A percentile compares a stretch with the other conserved stretches of the same genome.
Conservation (phyloP, 345 rosid species). For the Heritiera littoralis region DNA sequence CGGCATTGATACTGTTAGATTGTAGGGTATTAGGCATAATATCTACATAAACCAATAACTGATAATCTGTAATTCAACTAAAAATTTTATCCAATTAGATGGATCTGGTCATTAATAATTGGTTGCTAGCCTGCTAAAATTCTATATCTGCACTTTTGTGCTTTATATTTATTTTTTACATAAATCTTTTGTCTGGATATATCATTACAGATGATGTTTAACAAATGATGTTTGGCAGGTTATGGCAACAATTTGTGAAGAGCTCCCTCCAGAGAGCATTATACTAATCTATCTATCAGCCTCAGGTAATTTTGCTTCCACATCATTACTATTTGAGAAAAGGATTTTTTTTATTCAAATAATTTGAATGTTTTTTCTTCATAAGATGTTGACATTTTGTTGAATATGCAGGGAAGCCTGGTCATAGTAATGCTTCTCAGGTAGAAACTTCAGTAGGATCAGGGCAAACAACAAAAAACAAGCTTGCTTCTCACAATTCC, state of each 20-base stretch:
- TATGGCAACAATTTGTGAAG: conserved; percentile 85
- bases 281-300: conserved; percentile 83
- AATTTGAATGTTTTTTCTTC: conserved; percentile 14
- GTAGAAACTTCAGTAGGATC: conserved; percentile 60
- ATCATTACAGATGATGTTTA: conserved; percentile 14
- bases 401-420: conserved; percentile 59
- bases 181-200: conserved; percentile 6
- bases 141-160: background rate
- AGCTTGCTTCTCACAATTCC: conserved; percentile 46
- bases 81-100: background rate
- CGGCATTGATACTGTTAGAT: background rate
- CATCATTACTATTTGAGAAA: conserved; percentile 16
- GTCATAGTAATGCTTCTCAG: conserved; percentile 37
- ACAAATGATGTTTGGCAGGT: conserved; percentile 52
- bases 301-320: conserved; percentile 57
- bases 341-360: conserved; percentile 1
- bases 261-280: conserved; percentile 80
- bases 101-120: background rate
- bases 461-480: conserved; percentile 61
- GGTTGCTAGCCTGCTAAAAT: conserved; percentile 5
- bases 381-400: conserved; percentile 13
- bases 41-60: background rate
- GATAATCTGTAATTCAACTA: conserved; percentile 12
- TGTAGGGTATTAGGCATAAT: background rate
- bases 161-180: background rate